A percentile compares a stretch with the other conserved stretches of the same genome.
phyloP scores from a whole-genome alignment of 2,329 filamentous ascomycete genomes.

The Venturia pyrina region DNA sequence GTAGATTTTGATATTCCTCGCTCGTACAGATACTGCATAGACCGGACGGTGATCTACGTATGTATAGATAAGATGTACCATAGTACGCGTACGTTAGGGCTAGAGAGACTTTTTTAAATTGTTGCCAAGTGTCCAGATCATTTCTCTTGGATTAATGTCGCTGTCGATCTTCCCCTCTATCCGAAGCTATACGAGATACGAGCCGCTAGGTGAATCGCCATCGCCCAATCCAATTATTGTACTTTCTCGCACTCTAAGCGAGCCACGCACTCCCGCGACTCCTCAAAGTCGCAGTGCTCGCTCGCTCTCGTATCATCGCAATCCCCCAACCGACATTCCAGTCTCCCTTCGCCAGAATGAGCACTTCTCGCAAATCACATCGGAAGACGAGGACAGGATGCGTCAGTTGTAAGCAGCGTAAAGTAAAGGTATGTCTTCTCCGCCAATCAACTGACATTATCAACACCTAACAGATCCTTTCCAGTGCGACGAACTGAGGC shows the following conservation, averaged over 20 bases:
- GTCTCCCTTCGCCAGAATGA: neutral
- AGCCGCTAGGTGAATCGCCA: neutral
- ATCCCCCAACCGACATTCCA: neutral
- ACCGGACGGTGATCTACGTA: too few relatives aligned
- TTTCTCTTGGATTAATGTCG: neutral
- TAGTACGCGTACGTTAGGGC: too few relatives aligned
- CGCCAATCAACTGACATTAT: neutral
- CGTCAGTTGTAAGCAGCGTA: conserved; percentile 4
- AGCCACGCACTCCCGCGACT: neutral
- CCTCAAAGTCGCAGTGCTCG: neutral
- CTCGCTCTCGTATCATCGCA: neutral
- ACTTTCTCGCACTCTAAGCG: neutral
- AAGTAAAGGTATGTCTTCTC: neutral
- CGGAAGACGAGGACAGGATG: conserved; percentile 1
- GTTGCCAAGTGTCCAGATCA: too few relatives aligned
- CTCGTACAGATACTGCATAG: too few relatives aligned
- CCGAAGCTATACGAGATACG: neutral
- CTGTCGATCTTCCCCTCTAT: neutral
- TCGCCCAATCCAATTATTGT: neutral
- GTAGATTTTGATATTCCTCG: too few relatives aligned
- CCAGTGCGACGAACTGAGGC: conserved; percentile 33
- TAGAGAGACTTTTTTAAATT: too few relatives aligned
- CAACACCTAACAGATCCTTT: neutral
- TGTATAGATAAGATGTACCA: too few relatives aligned
- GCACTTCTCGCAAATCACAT: neutral